These are phyloP conservation scores for Fusarium verrucosum DNA, from an alignment of 2,329 filamentous ascomycete genomes.

Conservation along the genomic window DNA sequence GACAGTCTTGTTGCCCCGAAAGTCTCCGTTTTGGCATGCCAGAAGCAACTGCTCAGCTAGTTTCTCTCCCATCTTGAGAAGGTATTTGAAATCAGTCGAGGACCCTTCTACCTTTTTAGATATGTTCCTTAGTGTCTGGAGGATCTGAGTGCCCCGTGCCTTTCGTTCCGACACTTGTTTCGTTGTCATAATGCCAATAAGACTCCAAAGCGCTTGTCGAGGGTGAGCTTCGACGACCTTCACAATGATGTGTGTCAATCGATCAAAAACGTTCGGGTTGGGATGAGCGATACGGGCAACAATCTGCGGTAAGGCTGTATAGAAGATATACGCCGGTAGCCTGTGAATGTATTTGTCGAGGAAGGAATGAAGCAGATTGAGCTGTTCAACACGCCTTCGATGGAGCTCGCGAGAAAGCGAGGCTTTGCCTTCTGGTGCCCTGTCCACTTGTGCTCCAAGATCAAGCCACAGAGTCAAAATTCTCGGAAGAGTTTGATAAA, in stretches of 20 bases:
- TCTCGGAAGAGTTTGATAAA: constrained; percentile 93
- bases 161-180: constrained; percentile 74
- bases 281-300: constrained; percentile 95
- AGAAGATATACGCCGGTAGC: constrained; percentile 80
- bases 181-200: constrained; percentile 87
- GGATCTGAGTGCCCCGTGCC: constrained; percentile 60
- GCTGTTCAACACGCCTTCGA: constrained; percentile 68
- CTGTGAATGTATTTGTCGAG: constrained; percentile 80
- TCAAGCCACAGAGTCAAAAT: constrained; percentile 95
- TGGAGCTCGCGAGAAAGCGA: constrained; percentile 63
- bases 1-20: constrained; percentile 71
- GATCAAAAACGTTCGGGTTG: constrained; percentile 78
- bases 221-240: constrained; percentile 90
- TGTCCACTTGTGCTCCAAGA: constrained; percentile 79
- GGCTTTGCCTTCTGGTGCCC: constrained; percentile 64
- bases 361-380: constrained; percentile 76
- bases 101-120: constrained; percentile 63
- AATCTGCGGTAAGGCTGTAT: constrained; percentile 87
- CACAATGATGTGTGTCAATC: constrained; percentile 80
- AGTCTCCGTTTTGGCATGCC: constrained; percentile 81
- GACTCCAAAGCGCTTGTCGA: constrained; percentile 89
- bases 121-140: constrained; percentile 59
- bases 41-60: constrained; percentile 83
- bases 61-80: constrained; percentile 82
- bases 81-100: constrained; percentile 69